Evolutionary conservation across 192 early-diverging fungal species (phyloP), one percentile per base, ranked within the genome.

Genomic region (Glomus cerebriforme): DNA sequence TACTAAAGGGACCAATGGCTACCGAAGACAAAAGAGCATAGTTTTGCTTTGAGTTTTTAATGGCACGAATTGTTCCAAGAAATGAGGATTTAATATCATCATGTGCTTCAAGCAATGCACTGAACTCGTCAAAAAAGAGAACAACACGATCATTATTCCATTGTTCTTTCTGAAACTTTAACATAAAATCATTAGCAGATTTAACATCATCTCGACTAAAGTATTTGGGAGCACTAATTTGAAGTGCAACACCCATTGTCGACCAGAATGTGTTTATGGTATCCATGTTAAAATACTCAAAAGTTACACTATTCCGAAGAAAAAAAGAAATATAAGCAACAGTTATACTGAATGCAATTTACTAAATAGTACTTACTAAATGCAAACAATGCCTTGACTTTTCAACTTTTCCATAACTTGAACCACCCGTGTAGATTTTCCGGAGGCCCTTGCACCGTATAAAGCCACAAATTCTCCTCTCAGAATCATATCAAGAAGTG

Each of bases 391-490:
- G 49, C 58, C 22, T 75, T 75, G 0, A 0, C 4, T 24, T 22
- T 62, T 1, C 35, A 79, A 73, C 69, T 79, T 8, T 8, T 79
- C 79, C 68, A 63, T 26, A 73, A 65, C 15, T 73, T 3, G 4
- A n/a, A 70, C 43, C 49, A 79, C 79, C 34, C 79, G 79, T 13
- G 79, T 73, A 79, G 79, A 79, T 47, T 79, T 79, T 22, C 79
- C 79, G 15, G 69, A 79, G 79, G 79, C 79, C 58, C 79, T 3
- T 59, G 68, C 27, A 8, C 79, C 79, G 32, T 79, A 26, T 71
- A 79, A 45, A 27, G 69, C 69, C 59, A 72, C 45, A 27, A 79
- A 79, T 59, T 79, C 69, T 2, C 79, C 79, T 5, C 62, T 54
- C 72, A 37, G n/a, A 31, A 79, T 34, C 27, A 22, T 63, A 17